These are phyloP conservation scores for Monosporascus cannonballus DNA, from an alignment of 2,329 filamentous ascomycete species.

Conservation along the genomic window DNA sequence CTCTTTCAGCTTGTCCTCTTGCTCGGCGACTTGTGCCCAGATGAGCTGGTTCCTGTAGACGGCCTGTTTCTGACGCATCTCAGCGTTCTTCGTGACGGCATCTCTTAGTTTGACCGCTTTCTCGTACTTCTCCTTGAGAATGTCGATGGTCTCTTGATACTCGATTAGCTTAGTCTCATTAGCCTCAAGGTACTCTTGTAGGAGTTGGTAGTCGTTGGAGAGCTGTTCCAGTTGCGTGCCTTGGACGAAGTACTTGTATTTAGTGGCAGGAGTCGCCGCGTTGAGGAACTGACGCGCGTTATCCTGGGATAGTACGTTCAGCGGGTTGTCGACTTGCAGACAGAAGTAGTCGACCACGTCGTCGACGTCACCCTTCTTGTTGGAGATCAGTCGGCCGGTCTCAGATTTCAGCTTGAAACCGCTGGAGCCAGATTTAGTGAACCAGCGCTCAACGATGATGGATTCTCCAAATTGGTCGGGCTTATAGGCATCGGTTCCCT, in stretches of 20 bases:
- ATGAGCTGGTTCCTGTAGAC: conserved; percentile 61
- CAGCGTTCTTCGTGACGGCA: conserved; percentile 58
- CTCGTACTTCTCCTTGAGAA: conserved; percentile 51
- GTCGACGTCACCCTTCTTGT: conserved; percentile 79
- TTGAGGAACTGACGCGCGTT: conserved; percentile 91
- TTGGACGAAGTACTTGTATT: conserved; percentile 95
- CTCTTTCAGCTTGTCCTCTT: conserved; percentile 51
- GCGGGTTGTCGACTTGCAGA: conserved; percentile 91
- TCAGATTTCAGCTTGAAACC: conserved; percentile 83
- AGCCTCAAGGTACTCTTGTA: conserved; percentile 71
- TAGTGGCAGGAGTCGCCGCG: conserved; percentile 71
- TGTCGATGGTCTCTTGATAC: conserved; percentile 56
- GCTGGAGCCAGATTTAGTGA: conserved; percentile 66
- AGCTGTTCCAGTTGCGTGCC: conserved; percentile 91
- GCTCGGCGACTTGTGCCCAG: conserved; percentile 81
- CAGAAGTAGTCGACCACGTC: conserved; percentile 91
- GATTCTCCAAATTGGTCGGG: conserved; percentile 74
- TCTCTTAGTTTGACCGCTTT: conserved; percentile 60
- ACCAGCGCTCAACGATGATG: conserved; percentile 88
- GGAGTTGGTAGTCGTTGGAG: conserved; percentile 82
- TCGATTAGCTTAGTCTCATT: conserved; percentile 58
- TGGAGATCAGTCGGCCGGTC: conserved; percentile 65
- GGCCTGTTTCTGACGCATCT: conserved; percentile 54
- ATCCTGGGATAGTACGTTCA: conserved; percentile 94
- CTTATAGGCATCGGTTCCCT: conserved; percentile 78